Evolutionary conservation across 2,329 filamentous ascomycete genomes (phyloP), one percentile per base, ranked within the genome.

Genomic region (Neonectria hederae): DNA sequence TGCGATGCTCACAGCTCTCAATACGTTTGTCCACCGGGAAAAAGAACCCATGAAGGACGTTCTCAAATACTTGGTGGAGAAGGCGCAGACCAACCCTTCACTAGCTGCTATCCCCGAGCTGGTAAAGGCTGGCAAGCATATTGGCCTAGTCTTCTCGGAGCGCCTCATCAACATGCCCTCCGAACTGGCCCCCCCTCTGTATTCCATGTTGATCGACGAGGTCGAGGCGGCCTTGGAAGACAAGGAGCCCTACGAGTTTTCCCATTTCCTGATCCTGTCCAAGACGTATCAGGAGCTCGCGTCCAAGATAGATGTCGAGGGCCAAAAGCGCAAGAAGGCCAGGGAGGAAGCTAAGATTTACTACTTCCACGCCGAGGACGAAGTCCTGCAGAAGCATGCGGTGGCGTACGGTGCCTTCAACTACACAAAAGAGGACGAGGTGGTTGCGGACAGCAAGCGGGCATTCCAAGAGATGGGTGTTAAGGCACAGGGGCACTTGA

Each of bases 351-450:
- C 83, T 9, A 86, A 91, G 72, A 83, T 87, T 35, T 97, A 94
- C 80, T 97, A 94, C 80, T 99, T 98, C 83, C 96, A 99, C 77
- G 91, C 94, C 0, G 96, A 99, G 81, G 96, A 99, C 75, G 96
- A 98, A 83, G 87, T 95, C 55, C 81, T 97, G 73, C 89, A 96
- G 69, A 89, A 89, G 75, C 86, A 95, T 80, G 92, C 93, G 3
- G 65, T 88, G 42, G 93, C 88, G 14, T 83, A 86, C 68, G 91
- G 89, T 26, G 88, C 85, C 55, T 97, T 90, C 76, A 87, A 91
- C 19, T 97, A 94, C 78, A 91, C 90, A 51, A 95, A 92, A 77
- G 89, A 93, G 63, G 91, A 92, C 51, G 92, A 97, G 71, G 88
- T 90, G 5, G 88, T 90, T 67, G 92, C 93, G 58, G 96, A 99